These are phyloP conservation scores for Aspergillus ostianus DNA, from an alignment of 495 filamentous ascomycete species.

Conservation along the genomic window DNA sequence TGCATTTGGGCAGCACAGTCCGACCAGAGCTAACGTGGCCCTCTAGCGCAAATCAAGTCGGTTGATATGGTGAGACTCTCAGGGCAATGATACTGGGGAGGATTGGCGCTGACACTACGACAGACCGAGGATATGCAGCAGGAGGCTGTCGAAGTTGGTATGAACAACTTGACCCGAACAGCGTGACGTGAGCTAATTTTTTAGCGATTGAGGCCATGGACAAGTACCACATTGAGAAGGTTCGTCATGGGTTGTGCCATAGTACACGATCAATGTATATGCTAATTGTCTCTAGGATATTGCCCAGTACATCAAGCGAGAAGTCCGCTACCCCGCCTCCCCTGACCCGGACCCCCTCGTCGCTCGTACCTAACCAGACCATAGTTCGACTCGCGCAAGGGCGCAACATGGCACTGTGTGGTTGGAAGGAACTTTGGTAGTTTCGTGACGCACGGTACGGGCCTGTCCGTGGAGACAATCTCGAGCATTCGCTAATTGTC, in stretches of 20 bases:
- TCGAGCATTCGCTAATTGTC: conserved; percentile 11
- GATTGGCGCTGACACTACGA: conserved; percentile 16
- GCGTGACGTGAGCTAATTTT: conserved; percentile 22
- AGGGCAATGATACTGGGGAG: not conserved
- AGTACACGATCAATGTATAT: conserved; percentile 4
- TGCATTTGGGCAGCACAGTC: conserved; percentile 2
- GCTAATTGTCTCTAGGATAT: conserved; percentile 66
- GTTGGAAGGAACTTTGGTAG: conserved; percentile 98
- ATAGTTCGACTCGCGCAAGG: conserved; percentile 87
- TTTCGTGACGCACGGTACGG: conserved; percentile 94
- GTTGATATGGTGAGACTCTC: conserved; percentile 82
- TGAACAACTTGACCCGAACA: conserved; percentile 25
- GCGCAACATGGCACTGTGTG: conserved; percentile 97
- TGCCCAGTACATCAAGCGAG: conserved; percentile 95
- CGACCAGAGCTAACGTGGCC: conserved; percentile 28
- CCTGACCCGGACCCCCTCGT: conserved; percentile 10
- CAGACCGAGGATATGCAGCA: conserved; percentile 97
- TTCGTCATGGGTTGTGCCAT: conserved; percentile 29
- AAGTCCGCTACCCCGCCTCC: conserved; percentile 52
- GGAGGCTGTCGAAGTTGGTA: conserved; percentile 92
- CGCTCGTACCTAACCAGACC: conserved; percentile 24
- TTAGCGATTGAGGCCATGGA: conserved; percentile 90
- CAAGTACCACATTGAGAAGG: conserved; percentile 93
- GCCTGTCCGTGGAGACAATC: not conserved
- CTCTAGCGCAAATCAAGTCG: conserved; percentile 87